Conservation (phyloP, 768 basidiomycete genomes). For the Steccherinum ochraceum region DNA sequence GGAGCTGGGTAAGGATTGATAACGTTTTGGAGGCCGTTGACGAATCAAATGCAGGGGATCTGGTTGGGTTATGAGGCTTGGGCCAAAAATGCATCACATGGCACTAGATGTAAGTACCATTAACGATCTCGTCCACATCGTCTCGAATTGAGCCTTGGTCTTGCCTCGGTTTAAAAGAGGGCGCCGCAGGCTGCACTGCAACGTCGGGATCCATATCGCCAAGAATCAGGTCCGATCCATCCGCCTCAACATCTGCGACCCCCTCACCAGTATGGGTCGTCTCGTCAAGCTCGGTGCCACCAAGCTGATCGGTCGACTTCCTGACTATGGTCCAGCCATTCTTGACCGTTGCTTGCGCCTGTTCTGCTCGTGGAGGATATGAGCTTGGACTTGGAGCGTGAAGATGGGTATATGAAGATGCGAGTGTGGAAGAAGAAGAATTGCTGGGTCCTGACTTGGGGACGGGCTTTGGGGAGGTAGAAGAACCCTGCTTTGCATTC, state of each 20-base stretch:
- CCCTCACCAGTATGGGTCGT: constrained; percentile 16
- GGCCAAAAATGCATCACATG: constrained; percentile 11
- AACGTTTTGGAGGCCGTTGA: constrained; percentile 24
- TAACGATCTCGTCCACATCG: constrained; percentile 71
- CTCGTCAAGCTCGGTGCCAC: constrained; percentile 13
- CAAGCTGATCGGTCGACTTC: constrained; percentile 27
- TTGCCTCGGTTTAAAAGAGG: constrained; percentile 32
- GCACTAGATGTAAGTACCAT: constrained; percentile 49
- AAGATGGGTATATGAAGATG: constrained; percentile 79
- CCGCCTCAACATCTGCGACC: constrained; percentile 62
- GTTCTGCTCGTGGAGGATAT: constrained; percentile 54
- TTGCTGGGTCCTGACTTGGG: constrained; percentile 33
- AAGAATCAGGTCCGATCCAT: constrained; percentile 53
- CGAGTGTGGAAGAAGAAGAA: constrained; percentile 61
- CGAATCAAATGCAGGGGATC: constrained; percentile 56
- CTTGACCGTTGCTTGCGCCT: constrained; percentile 36
- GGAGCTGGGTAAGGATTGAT: constrained; percentile 2
- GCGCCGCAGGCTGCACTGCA: constrained; percentile 22
- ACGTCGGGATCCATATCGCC: constrained; percentile 67
- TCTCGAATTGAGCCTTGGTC: constrained; percentile 47
- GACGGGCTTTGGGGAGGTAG: constrained; percentile 45
- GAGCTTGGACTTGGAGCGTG: constrained; percentile 69
- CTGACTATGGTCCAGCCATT: constrained; percentile 77
- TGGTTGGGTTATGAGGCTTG: constrained; percentile 28
- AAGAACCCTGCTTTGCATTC: constrained; percentile 11